Percentiles rank a stretch among this genome's conserved stretches.
Evolutionary conservation across 2,329 filamentous ascomycete species (phyloP).

Genomic region (Scortechinia acanthostroma): DNA sequence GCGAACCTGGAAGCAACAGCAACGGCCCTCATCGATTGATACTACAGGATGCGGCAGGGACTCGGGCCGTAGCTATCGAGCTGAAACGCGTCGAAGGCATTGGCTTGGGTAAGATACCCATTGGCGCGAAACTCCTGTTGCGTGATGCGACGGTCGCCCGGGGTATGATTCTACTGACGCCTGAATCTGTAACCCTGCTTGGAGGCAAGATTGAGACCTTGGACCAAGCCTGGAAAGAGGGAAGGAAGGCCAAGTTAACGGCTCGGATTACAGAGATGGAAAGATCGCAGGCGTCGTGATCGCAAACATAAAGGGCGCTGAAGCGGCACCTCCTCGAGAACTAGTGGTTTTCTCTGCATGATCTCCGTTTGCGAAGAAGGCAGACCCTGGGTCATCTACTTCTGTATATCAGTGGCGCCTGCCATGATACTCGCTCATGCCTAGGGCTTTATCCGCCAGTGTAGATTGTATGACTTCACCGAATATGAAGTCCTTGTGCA

Average conservation of each 20-base stretch:
- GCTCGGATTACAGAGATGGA: background rate
- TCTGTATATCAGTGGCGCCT: no score
- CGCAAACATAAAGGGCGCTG: no score
- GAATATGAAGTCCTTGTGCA: no score
- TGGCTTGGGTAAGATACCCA: constrained; percentile 38
- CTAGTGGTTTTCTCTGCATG: no score
- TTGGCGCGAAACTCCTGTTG: constrained; percentile 59
- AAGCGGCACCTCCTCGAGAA: no score
- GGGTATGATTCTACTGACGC: constrained; percentile 54
- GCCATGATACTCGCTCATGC: no score
- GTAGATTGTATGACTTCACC: no score
- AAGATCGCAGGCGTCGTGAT: no score
- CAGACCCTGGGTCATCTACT: no score
- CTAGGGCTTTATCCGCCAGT: no score
- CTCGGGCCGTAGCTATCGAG: constrained; percentile 49
- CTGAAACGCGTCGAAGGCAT: constrained; percentile 43
- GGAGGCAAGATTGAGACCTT: constrained; percentile 62
- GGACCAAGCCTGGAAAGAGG: constrained; percentile 22
- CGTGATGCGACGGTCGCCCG: constrained; percentile 40
- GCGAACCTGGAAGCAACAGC: constrained; percentile 6
- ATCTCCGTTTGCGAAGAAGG: no score
- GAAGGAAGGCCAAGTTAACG: background rate
- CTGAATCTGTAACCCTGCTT: constrained; percentile 40
- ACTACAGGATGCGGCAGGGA: constrained; percentile 54
- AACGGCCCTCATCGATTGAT: constrained; percentile 52